These are phyloP conservation scores for Alternaria sp. DNA, from an alignment of 2,329 filamentous ascomycete species.

Conservation along the genomic window DNA sequence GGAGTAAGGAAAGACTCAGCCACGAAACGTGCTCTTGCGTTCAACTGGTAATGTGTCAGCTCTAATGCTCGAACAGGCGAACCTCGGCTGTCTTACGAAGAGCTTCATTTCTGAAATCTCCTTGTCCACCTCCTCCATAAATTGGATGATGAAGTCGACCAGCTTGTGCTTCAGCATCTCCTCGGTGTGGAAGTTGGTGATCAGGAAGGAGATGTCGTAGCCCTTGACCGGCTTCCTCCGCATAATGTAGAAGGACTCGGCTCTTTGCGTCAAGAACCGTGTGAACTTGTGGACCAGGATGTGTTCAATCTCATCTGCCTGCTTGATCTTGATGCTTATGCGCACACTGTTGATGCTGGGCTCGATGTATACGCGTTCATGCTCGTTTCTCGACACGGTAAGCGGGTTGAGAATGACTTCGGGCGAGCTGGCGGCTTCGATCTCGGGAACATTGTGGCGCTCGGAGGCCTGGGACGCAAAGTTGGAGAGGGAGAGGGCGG, in stretches of 20 bases:
- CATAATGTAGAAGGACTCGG: constrained; percentile 96
- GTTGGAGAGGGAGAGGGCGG: constrained; percentile 91
- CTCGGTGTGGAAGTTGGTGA: constrained; percentile 98
- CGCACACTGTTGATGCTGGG: constrained; percentile 96
- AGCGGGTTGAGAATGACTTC: constrained; percentile 93
- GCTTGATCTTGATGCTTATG: constrained; percentile 98
- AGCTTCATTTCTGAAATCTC: constrained; percentile 99
- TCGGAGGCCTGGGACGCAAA: constrained; percentile 97
- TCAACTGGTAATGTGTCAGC: constrained; percentile 68
- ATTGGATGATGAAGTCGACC: constrained; percentile 98
- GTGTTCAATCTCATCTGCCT: constrained; percentile 98
- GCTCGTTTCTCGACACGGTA: constrained; percentile 91
- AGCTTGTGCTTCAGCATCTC: constrained; percentile 99
- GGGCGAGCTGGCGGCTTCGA: constrained; percentile 90
- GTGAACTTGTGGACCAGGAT: constrained; percentile 99
- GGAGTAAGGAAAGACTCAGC: constrained; percentile 98
- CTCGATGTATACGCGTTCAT: constrained; percentile 95
- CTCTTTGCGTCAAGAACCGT: constrained; percentile 91
- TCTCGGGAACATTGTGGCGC: constrained; percentile 96
- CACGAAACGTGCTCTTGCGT: constrained; percentile 94
- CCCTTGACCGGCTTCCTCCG: constrained; percentile 96
- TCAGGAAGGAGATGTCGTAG: constrained; percentile 98
- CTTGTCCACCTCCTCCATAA: constrained; percentile 99
- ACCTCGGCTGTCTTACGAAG: constrained; percentile 70
- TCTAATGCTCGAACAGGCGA: background rate